Evolutionary conservation across 805 yeast genomes (phyloP).

Genomic region (Barnettozyma vustinii): DNA sequence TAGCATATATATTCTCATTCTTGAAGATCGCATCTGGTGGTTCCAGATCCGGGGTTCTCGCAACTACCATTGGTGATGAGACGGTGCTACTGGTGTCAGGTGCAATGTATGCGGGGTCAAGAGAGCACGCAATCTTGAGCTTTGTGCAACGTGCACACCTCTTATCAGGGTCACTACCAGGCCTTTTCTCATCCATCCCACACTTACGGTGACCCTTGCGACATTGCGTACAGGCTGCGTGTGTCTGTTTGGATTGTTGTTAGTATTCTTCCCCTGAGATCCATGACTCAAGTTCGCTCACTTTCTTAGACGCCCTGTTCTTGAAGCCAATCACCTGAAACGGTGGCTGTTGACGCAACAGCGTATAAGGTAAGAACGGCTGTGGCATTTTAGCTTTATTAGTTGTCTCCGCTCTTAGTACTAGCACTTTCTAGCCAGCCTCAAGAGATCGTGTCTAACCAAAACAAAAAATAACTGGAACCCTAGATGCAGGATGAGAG

Average conservation of each 20-base stretch:
- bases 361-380: background rate
- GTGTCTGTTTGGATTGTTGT: slow-evolving; percentile 2
- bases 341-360: background rate
- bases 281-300: background rate
- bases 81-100: background rate
- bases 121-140: slow-evolving; percentile 1
- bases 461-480: too few species aligned
- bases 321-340: slow-evolving; percentile 1
- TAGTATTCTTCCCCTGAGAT: background rate
- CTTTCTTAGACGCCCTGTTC: background rate
- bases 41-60: background rate
- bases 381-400: background rate
- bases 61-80: background rate
- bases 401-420: background rate
- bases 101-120: background rate
- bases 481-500: background rate
- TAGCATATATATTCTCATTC: slow-evolving; percentile 9
- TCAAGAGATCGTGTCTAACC: background rate
- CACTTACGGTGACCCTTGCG: slow-evolving; percentile 7
- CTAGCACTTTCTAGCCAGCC: background rate
- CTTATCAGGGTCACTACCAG: background rate
- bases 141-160: slow-evolving; percentile 1
- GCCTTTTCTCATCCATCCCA: background rate
- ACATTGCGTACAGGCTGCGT: slow-evolving; percentile 3
- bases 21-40: background rate